phyloP scores from a whole-genome alignment of 148 eudicot genomes.

The Heliamphora exappendiculata region DNA sequence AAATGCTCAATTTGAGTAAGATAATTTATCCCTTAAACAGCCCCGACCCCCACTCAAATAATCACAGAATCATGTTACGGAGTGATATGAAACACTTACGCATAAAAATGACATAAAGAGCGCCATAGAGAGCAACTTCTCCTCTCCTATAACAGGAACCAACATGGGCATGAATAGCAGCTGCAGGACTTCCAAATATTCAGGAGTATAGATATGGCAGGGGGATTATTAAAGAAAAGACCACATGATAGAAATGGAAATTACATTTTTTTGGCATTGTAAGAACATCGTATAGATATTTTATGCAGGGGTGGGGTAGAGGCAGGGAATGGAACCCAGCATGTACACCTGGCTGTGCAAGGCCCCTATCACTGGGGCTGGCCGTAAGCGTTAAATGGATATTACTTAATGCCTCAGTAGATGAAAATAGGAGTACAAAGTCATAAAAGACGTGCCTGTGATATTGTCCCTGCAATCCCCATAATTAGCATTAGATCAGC shows the following conservation, averaged over 20 bases:
- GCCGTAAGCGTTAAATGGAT: too few relatives aligned
- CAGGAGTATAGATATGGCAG: not conserved
- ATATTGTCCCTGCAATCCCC: slow-evolving; percentile 49
- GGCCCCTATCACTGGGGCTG: too few relatives aligned
- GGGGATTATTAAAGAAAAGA: not conserved
- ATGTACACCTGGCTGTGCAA: too few relatives aligned
- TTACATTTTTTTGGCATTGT: too few relatives aligned
- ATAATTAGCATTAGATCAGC: slow-evolving; percentile 63
- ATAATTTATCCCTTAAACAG: not conserved
- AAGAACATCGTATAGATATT: too few relatives aligned
- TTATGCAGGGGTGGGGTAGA: too few relatives aligned
- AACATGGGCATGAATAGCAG: slow-evolving; percentile 63
- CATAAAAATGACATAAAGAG: slow-evolving; percentile 37
- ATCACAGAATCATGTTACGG: not conserved
- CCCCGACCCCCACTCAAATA: not conserved
- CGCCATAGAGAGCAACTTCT: slow-evolving; percentile 36
- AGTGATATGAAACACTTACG: slow-evolving; percentile 26
- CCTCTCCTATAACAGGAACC: slow-evolving; percentile 57
- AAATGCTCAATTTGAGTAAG: not conserved
- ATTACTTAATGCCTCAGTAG: not conserved
- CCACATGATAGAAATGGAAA: not conserved
- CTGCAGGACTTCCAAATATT: slow-evolving; percentile 31
- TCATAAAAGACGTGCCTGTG: slow-evolving; percentile 40
- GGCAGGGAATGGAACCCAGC: too few relatives aligned
- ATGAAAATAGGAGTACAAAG: not conserved